A percentile compares a stretch with the other conserved stretches of the same genome.
phyloP scores from a whole-genome alignment of 192 early-diverging fungal genomes.

The Podila horticola region DNA sequence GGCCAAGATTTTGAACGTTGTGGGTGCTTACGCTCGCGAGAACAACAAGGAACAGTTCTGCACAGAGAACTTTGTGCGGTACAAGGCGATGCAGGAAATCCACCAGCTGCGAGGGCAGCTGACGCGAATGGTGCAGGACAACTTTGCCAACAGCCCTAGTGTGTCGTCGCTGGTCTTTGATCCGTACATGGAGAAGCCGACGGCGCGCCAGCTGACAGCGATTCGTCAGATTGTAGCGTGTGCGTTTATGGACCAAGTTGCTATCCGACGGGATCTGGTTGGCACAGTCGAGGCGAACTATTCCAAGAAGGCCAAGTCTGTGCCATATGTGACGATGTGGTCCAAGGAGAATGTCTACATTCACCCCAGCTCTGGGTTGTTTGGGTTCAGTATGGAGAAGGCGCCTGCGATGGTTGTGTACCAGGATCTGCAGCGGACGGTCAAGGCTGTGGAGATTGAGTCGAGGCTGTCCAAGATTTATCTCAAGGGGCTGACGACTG shows the following conservation, averaged over 20 bases:
- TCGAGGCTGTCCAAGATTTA: conserved; percentile 45
- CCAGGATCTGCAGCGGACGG: conserved; percentile 72
- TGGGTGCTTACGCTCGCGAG: conserved; percentile 89
- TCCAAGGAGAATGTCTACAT: conserved; percentile 78
- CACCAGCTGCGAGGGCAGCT: conserved; percentile 81
- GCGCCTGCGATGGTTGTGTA: conserved; percentile 80
- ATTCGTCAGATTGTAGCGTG: conserved; percentile 90
- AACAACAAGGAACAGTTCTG: conserved; percentile 78
- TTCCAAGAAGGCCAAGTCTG: conserved; percentile 55
- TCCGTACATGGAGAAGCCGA: conserved; percentile 47
- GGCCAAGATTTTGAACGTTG: conserved; percentile 83
- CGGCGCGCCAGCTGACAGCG: conserved; percentile 71
- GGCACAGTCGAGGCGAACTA: conserved; percentile 62
- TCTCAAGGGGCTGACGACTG: conserved; percentile 70
- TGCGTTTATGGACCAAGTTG: conserved; percentile 94
- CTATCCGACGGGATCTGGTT: conserved; percentile 84
- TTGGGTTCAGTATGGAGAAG: conserved; percentile 58
- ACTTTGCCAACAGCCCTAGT: conserved; percentile 59
- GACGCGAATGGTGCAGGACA: conserved; percentile 73
- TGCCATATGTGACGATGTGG: conserved; percentile 79
- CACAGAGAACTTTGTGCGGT: conserved; percentile 82
- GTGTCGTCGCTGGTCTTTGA: conserved; percentile 43
- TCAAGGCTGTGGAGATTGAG: conserved; percentile 52
- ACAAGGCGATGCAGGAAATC: conserved; percentile 78
- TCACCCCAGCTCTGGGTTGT: conserved; percentile 75